Evolutionary conservation across 1,284 basidiomycete species (phyloP), one percentile per base, ranked within the genome.

Genomic region (Irpex lacteus): DNA sequence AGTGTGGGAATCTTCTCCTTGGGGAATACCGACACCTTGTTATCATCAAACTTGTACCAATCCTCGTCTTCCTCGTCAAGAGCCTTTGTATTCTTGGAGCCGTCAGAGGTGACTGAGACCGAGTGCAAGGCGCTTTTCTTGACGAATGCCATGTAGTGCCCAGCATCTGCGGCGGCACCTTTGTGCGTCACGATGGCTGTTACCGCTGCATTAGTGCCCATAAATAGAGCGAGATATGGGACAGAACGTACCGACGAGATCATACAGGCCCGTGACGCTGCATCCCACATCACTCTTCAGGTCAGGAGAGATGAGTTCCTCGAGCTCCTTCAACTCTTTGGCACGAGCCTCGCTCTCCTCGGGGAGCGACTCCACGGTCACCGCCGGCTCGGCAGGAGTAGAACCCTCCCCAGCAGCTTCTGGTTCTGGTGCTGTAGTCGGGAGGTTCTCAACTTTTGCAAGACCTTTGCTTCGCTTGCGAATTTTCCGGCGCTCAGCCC

Each of bases 141-240:
- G 57, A 90, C 93, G 80, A 92, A 98, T 0, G 88, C 92, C 47
- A 97, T 95, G 75, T 97, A 98, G 77, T 98, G 96, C 1, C 95
- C 96, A 0, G 93, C 89, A 73, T 98, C 96, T 0, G 97, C 96
- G 0, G 91, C 92, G 0, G 95, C 89, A 15, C 98, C 98, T 75
- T 99, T 99, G 84, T 98, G 97, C 32, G 96, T 98, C 13, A 99
- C 90, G 72, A 99, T 93, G 1, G 90, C 94, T 94, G 70, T 52
- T n/a, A 37, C 36, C 37, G 59, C 61, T 8, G 61, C 26, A 54
- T 44, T 59, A 52, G 44, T 60, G 32, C 32, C 8, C 8, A 53
- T 19, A 4, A 38, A 58, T 37, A 32, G 50, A 56, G 44, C 40
- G 38, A 60, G 52, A 9, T 53, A 32, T 6, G 34, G 13, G 26